A percentile compares a stretch with the other conserved stretches of the same genome.
Evolutionary conservation across 2,329 filamentous ascomycete genomes (phyloP).

Genomic region (Botrytis fragariae): DNA sequence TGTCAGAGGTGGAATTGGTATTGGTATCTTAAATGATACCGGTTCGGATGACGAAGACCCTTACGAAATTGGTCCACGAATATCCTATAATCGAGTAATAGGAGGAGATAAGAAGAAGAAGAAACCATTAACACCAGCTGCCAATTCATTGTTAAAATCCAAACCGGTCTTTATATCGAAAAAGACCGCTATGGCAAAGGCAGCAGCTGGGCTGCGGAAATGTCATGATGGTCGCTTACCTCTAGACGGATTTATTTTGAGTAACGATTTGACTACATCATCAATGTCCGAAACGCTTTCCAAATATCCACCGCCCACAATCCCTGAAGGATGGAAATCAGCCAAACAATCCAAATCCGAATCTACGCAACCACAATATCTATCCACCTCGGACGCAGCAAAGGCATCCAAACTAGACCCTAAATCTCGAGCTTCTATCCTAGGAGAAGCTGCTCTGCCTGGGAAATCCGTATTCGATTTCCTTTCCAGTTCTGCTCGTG

Average conservation of each 20-base stretch:
- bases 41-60: slow-evolving; percentile 95
- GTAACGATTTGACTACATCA: slow-evolving; percentile 50
- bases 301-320: slow-evolving; percentile 61
- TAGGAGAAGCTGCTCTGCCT: slow-evolving; percentile 78
- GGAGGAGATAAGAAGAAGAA: slow-evolving; percentile 81
- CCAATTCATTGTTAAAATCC: slow-evolving; percentile 62
- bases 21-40: slow-evolving; percentile 86
- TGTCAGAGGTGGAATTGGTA: slow-evolving; percentile 69
- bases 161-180: slow-evolving; percentile 77
- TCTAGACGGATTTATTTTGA: slow-evolving; percentile 75
- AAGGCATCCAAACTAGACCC: slow-evolving; percentile 74
- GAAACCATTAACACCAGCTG: slow-evolving; percentile 54
- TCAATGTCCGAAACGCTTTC: slow-evolving; percentile 44
- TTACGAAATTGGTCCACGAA: slow-evolving; percentile 86
- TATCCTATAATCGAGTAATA: slow-evolving; percentile 80
- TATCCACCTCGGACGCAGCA: slow-evolving; percentile 74
- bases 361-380: slow-evolving; percentile 44
- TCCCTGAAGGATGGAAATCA: slow-evolving; percentile 73
- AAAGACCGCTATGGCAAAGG: slow-evolving; percentile 48
- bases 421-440: slow-evolving; percentile 69
- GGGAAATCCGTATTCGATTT: slow-evolving; percentile 97
- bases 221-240: slow-evolving; percentile 83
- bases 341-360: slow-evolving; percentile 46
- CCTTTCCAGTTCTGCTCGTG: slow-evolving; percentile 72
- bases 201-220: slow-evolving; percentile 54